Evolutionary conservation across 2,329 filamentous ascomycete genomes (phyloP).

Genomic region (Colletotrichum coccodes): DNA sequence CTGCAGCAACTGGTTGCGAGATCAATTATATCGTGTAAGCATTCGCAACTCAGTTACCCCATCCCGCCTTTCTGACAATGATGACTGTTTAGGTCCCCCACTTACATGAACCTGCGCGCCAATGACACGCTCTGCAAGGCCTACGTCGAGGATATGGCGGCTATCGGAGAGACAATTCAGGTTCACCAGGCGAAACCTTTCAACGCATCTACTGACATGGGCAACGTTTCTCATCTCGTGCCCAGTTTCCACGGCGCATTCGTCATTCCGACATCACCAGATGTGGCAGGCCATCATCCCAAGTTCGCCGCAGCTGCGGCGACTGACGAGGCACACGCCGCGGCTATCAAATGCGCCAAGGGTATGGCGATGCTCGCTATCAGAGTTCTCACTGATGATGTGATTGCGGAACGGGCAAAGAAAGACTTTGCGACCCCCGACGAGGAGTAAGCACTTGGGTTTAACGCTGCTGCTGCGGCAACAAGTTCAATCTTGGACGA

Average conservation of each 20-base stretch:
- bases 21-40: conserved; percentile 47
- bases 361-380: conserved; percentile 52
- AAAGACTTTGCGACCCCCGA: conserved; percentile 19
- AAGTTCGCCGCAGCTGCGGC: conserved; percentile 56
- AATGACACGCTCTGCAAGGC: conserved; percentile 55
- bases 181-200: conserved; percentile 47
- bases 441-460: neutral
- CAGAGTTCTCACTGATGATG: conserved; percentile 41
- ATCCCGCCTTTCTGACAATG: neutral
- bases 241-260: conserved; percentile 61
- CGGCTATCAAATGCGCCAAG: conserved; percentile 56
- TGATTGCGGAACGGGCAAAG: neutral
- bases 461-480: too few relatives aligned
- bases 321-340: conserved; percentile 49
- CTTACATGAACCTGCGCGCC: conserved; percentile 56
- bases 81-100: conserved; percentile 39
- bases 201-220: conserved; percentile 59
- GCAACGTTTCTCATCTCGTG: conserved; percentile 58
- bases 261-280: conserved; percentile 48
- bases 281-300: conserved; percentile 50
- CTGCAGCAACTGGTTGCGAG: conserved; percentile 46
- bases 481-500: too few relatives aligned
- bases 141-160: conserved; percentile 56
- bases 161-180: conserved; percentile 48
- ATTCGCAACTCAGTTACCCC: too few relatives aligned